These are phyloP conservation scores for Acacia crassicarpa DNA, from an alignment of 306 rosid genomes.

Conservation along the genomic window DNA sequence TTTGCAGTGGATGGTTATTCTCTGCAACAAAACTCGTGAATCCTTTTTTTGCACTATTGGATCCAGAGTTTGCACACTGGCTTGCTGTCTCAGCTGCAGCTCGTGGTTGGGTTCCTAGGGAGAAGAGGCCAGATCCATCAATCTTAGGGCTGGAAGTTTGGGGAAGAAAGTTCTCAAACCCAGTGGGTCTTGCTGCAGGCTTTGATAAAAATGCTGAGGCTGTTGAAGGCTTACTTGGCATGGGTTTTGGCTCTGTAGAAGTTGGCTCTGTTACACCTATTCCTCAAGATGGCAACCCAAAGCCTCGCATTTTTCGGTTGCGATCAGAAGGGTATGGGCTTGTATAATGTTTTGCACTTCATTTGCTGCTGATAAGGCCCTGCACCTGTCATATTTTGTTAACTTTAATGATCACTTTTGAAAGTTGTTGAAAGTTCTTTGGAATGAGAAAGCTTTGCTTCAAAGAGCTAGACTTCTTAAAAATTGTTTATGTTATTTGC, in stretches of 20 bases:
- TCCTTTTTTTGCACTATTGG: slow-evolving; percentile 90
- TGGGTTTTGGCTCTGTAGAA: slow-evolving; percentile 97
- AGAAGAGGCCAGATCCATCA: slow-evolving; percentile 81
- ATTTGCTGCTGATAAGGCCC: slow-evolving; percentile 21
- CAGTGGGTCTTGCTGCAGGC: slow-evolving; percentile 97
- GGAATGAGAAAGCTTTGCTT: slow-evolving; percentile 13
- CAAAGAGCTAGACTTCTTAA: neutral
- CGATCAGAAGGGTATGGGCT: slow-evolving; percentile 64
- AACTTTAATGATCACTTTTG: slow-evolving; percentile 14
- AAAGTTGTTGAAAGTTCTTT: slow-evolving; percentile 23
- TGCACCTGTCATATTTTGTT: neutral
- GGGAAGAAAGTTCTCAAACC: slow-evolving; percentile 97
- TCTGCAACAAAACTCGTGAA: slow-evolving; percentile 90
- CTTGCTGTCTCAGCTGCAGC: slow-evolving; percentile 91
- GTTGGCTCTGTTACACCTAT: slow-evolving; percentile 97
- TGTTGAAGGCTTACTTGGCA: slow-evolving; percentile 81
- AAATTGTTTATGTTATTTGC: slow-evolving; percentile 10
- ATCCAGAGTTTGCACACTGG: slow-evolving; percentile 85
- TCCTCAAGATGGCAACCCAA: slow-evolving; percentile 95
- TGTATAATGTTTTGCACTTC: slow-evolving; percentile 25
- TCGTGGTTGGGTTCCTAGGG: slow-evolving; percentile 96
- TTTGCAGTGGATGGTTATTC: slow-evolving; percentile 94
- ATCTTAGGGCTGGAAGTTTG: slow-evolving; percentile 83
- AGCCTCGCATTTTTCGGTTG: slow-evolving; percentile 91
- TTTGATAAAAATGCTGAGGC: slow-evolving; percentile 98